phyloP scores from a whole-genome alignment of 441 rosid genomes.

The Adansonia madagascariensis region DNA sequence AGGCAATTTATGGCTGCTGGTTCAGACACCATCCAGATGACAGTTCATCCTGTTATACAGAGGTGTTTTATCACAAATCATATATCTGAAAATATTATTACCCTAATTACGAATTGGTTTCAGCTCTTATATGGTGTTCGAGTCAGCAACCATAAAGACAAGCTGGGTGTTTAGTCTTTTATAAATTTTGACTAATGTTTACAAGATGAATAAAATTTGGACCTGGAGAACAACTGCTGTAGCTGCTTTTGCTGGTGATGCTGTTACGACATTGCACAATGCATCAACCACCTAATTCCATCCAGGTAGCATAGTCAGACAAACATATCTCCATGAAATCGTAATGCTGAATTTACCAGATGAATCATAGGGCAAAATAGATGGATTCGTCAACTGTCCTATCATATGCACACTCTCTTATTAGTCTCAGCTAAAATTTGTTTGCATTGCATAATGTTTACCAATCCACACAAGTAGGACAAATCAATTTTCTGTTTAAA shows the following conservation, averaged over 20 bases:
- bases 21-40: slow-evolving; percentile 20
- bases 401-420: not conserved
- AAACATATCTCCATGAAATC: not conserved
- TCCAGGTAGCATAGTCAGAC: slow-evolving; percentile 26
- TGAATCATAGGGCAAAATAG: not conserved
- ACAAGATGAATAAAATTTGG: slow-evolving; percentile 44
- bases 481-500: not conserved
- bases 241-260: slow-evolving; percentile 91
- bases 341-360: not conserved
- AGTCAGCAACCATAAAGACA: slow-evolving; percentile 21
- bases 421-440: not conserved
- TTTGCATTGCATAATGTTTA: not conserved
- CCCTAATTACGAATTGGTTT: not conserved
- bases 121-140: slow-evolving; percentile 21
- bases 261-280: slow-evolving; percentile 93
- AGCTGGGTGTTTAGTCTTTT: not conserved
- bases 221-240: slow-evolving; percentile 99
- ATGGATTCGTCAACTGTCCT: not conserved
- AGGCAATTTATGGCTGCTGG: slow-evolving; percentile 15
- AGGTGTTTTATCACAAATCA: not conserved
- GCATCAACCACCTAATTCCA: slow-evolving; percentile 88
- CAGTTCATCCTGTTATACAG: slow-evolving; percentile 10
- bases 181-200: not conserved
- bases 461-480: not conserved
- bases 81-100: slow-evolving; percentile 6